phyloP scores from a whole-genome alignment of 345 rosid species.

The Bretschneidera sinensis region DNA sequence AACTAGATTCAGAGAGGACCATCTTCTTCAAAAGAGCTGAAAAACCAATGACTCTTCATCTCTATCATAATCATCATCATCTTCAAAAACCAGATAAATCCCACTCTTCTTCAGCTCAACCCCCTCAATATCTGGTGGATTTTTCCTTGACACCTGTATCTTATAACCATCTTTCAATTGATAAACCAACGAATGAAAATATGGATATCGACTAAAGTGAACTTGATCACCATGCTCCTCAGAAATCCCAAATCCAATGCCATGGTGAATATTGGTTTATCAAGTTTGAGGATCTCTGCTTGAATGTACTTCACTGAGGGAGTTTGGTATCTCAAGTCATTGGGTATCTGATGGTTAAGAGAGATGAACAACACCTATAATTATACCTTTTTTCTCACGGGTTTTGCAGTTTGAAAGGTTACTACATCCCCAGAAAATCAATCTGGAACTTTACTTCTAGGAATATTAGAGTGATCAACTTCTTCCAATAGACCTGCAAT shows the following conservation, averaged over 20 bases:
- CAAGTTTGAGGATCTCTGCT: conserved; percentile 31
- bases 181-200: too few species aligned
- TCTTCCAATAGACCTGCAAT: conserved; percentile 40
- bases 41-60: conserved; percentile 37
- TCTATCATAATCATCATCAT: too few species aligned
- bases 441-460: conserved; percentile 49
- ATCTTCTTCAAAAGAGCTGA: conserved; percentile 23
- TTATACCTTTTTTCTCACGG: conserved; percentile 34
- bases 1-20: background rate
- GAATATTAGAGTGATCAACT: conserved; percentile 38
- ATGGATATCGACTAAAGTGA: too few species aligned
- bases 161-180: conserved; percentile 31
- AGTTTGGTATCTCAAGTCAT: conserved; percentile 23
- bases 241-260: conserved; percentile 30
- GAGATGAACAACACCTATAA: conserved; percentile 49
- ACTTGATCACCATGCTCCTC: conserved; percentile 53
- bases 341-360: conserved; percentile 21
- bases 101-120: conserved; percentile 39
- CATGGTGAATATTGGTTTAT: background rate
- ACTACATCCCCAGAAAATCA: conserved; percentile 44
- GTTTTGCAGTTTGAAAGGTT: conserved; percentile 29
- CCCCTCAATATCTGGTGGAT: conserved; percentile 24
- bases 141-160: conserved; percentile 23
- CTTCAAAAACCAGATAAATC: conserved; percentile 37
- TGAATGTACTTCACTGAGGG: conserved; percentile 35